Conservation (phyloP, 805 yeast genomes). For the Yamadazyma nakazawae region DNA sequence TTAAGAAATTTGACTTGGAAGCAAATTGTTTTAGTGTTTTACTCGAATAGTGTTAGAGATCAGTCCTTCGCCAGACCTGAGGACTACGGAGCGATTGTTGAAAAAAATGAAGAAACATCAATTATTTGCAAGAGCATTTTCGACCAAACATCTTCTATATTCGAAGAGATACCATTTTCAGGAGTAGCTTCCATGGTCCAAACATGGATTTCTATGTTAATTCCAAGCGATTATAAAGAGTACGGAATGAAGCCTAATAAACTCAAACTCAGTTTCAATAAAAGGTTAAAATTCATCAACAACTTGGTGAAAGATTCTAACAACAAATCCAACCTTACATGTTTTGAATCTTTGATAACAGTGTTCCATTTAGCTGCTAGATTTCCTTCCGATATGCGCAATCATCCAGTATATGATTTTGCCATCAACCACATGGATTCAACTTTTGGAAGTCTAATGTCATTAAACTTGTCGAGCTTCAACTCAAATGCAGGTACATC, state of each 20-base stretch:
- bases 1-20: constrained; percentile 35
- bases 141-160: constrained; percentile 27
- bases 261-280: constrained; percentile 33
- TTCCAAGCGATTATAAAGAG: constrained; percentile 35
- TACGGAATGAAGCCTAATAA: constrained; percentile 28
- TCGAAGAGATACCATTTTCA: constrained; percentile 24
- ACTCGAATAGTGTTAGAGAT: constrained; percentile 28
- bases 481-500: neutral
- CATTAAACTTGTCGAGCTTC: constrained; percentile 13
- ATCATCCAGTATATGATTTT: constrained; percentile 30
- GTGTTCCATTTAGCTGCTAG: constrained; percentile 36
- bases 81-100: constrained; percentile 28
- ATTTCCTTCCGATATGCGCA: constrained; percentile 17
- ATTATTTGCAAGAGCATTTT: constrained; percentile 26
- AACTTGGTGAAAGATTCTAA: constrained; percentile 28
- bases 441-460: constrained; percentile 23
- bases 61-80: constrained; percentile 37
- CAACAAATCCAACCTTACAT: constrained; percentile 24
- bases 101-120: constrained; percentile 21
- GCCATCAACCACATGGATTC: constrained; percentile 29
- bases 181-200: constrained; percentile 16
- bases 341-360: constrained; percentile 34
- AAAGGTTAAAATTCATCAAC: constrained; percentile 30
- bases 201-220: constrained; percentile 32
- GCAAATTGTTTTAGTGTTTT: constrained; percentile 31